Evolutionary conservation across 2,329 filamentous ascomycete genomes (phyloP).

Genomic region (Botrytis cinerea): DNA sequence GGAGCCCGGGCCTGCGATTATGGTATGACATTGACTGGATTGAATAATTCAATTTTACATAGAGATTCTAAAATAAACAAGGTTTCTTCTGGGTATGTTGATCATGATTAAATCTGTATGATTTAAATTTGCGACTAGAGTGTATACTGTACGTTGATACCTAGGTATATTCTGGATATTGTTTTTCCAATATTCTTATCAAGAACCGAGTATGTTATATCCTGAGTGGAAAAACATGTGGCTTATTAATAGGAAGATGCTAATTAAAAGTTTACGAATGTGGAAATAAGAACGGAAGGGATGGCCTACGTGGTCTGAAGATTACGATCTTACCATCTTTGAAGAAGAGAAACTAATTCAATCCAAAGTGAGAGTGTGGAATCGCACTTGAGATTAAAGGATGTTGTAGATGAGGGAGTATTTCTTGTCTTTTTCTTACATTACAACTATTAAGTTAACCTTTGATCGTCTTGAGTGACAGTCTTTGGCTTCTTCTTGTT

Average conservation of each 20-base stretch:
- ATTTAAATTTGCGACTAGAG: not conserved
- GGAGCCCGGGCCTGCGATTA: not conserved
- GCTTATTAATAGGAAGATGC: not conserved
- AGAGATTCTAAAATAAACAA: not conserved
- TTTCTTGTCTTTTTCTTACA: not conserved
- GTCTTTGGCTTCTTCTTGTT: not conserved
- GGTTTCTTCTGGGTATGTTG: not conserved
- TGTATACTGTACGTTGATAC: not conserved
- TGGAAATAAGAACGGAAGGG: not conserved
- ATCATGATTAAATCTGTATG: not conserved
- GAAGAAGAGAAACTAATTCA: not conserved
- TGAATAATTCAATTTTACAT: not conserved
- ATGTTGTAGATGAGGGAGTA: not conserved
- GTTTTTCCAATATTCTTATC: not conserved
- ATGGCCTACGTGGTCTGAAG: not conserved
- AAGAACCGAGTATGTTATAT: not conserved
- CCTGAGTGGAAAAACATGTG: not conserved
- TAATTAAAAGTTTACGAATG: not conserved
- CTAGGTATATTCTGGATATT: not conserved
- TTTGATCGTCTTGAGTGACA: not conserved
- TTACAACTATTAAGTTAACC: not conserved
- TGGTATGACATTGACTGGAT: not conserved
- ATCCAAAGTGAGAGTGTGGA: not conserved
- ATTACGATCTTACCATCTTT: not conserved
- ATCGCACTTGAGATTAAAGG: accelerated